phyloP scores from a whole-genome alignment of 257 asterid genomes.

The Capsicum baccatum region DNA sequence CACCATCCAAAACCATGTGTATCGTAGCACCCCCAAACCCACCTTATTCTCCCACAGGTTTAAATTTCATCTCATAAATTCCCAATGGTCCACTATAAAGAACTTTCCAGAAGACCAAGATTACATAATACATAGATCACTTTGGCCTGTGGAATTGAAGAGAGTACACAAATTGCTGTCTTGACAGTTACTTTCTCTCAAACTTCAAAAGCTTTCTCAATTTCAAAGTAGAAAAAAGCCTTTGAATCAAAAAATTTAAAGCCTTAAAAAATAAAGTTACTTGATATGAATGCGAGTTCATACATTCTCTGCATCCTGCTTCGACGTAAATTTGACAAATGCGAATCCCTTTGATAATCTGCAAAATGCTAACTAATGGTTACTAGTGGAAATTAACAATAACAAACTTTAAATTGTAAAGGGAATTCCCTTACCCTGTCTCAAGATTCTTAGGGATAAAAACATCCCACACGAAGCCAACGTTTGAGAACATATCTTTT shows the following conservation, averaged over 20 bases:
- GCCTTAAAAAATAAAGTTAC: neutral
- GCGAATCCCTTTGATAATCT: slow-evolving; percentile 92
- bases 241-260: slow-evolving; percentile 14
- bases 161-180: neutral
- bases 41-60: neutral
- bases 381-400: slow-evolving; percentile 14
- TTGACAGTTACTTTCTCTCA: neutral
- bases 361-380: slow-evolving; percentile 40
- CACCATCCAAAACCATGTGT: neutral
- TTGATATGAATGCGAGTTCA: slow-evolving; percentile 14
- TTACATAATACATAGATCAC: neutral
- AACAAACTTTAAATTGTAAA: neutral
- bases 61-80: neutral
- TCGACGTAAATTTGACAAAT: slow-evolving; percentile 87
- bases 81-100: neutral
- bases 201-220: slow-evolving; percentile 1
- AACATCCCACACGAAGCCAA: slow-evolving; percentile 92
- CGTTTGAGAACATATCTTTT: slow-evolving; percentile 70
- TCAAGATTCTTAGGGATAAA: slow-evolving; percentile 81
- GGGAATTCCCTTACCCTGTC: slow-evolving; percentile 59
- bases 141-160: neutral
- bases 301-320: slow-evolving; percentile 88
- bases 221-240: neutral
- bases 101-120: slow-evolving; percentile 19
- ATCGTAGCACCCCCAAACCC: neutral